Conservation (phyloP, 352 stramenopile species). For the Globisporangium paroecandrum region DNA sequence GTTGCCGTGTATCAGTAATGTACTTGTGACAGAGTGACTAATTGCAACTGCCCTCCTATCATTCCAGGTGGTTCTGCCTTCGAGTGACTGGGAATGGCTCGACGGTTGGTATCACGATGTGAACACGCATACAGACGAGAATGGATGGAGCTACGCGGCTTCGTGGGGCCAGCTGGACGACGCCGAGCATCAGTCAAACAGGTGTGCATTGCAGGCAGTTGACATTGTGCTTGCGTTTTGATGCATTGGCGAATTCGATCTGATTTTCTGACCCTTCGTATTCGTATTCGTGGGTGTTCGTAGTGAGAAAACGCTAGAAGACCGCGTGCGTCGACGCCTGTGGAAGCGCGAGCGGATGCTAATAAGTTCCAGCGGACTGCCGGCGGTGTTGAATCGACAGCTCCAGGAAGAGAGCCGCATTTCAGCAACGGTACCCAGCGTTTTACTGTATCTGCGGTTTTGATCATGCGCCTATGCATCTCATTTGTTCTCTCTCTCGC, state of each 20-base stretch:
- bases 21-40: no score
- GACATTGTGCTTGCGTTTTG: no score
- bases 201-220: neutral
- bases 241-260: no score
- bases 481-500: neutral
- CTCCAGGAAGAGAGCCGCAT: conserved; percentile 34
- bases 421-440: conserved; percentile 24
- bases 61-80: conserved; percentile 37
- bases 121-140: conserved; percentile 39
- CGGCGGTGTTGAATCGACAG: conserved; percentile 22
- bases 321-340: conserved; percentile 41
- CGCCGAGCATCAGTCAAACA: conserved; percentile 12
- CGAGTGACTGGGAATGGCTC: conserved; percentile 58
- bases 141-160: conserved; percentile 54
- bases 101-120: conserved; percentile 48
- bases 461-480: no score
- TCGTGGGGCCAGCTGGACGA: conserved; percentile 32
- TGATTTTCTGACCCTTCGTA: no score
- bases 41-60: no score
- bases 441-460: conserved; percentile 12
- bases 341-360: conserved; percentile 64
- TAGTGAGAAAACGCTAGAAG: conserved; percentile 28
- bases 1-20: no score
- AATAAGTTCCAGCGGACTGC: conserved; percentile 29
- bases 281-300: no score